phyloP scores from a whole-genome alignment of 371 early-diverging fungal species.

The Mortierella sp. region DNA sequence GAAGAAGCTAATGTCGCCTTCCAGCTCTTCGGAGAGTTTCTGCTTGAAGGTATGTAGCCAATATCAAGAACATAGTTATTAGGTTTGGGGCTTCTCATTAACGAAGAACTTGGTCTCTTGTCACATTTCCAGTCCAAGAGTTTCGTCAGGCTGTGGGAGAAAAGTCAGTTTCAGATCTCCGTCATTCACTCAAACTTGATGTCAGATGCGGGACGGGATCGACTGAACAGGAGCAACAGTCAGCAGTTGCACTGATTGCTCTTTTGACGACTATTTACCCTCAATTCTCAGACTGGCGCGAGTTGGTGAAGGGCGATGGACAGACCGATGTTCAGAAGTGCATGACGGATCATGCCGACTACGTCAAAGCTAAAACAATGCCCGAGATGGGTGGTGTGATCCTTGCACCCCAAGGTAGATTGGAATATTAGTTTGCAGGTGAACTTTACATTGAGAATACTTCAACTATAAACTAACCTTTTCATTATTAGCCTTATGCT shows the following conservation, averaged over 20 bases:
- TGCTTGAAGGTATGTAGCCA: conserved; percentile 74
- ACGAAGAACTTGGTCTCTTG: neutral
- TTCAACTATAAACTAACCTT: neutral
- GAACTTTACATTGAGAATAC: neutral
- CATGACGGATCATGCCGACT: conserved; percentile 61
- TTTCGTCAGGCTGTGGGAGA: conserved; percentile 86
- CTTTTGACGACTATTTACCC: conserved; percentile 70
- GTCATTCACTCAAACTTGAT: conserved; percentile 85
- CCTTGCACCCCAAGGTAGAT: conserved; percentile 67
- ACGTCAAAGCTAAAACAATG: conserved; percentile 59
- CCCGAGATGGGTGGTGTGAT: conserved; percentile 61
- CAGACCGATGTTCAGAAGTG: conserved; percentile 80
- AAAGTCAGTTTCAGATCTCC: conserved; percentile 82
- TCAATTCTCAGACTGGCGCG: conserved; percentile 90
- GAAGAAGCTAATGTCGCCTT: conserved; percentile 90
- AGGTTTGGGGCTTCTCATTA: neutral
- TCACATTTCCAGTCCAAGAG: conserved; percentile 58
- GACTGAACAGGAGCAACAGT: conserved; percentile 75
- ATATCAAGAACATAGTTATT: neutral
- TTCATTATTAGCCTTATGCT: conserved; percentile 76
- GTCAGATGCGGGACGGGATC: conserved; percentile 81
- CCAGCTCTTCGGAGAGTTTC: conserved; percentile 91
- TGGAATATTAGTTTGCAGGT: neutral
- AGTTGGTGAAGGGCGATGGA: conserved; percentile 84
- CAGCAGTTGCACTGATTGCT: conserved; percentile 80